Evolutionary conservation across 495 filamentous ascomycete species (phyloP), one percentile per base, ranked within the genome.

Genomic region (Neurospora sp.): DNA sequence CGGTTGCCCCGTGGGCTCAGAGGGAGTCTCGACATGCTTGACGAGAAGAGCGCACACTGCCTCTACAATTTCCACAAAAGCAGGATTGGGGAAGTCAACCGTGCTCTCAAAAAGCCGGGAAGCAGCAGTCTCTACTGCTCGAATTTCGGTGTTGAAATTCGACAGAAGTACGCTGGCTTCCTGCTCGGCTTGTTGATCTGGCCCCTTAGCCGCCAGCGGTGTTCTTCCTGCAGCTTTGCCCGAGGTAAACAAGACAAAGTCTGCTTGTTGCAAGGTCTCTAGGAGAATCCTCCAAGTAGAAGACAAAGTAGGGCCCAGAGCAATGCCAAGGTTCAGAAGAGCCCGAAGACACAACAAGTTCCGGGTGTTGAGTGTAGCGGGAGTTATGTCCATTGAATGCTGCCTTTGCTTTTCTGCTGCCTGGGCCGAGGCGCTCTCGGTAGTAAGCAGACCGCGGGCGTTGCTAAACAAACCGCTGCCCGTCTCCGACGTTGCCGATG

Each of bases 251-350:
- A 97, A 85, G 16, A 98, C 88, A 68, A 95, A 87, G 77, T 97
- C 95, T 8, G 94, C 94, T 79, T 97, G 92, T 76, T 97, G 92
- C 6, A 98, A 84, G 1, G 94, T 96, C 74, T 97, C 94, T 3
- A 98, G 84, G 22, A 98, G 83, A 71, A 99, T 98, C 1, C 89
- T 89, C 93, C 95, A 98, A 35, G 94, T 92, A 20, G 86, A 85
- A 40, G 91, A 91, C 20, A 99, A 84, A 4, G 93, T 95, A 7
- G 96, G 93, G 0, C 96, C 96, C 8, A 99, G 83, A 45, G 96
- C 96, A 78, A 98, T 99, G 3, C 96, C 96, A 14, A 99, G 83
- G 75, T 99, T 98, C 4, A 99, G 84, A 16, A 98, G 85, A 69
- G 96, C 96, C 76, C 96, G 86, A 38, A 99, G 83, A 76, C 95